Base-by-base conservation (phyloP, 129 eudicot species). In the Flaveria brownii region DNA sequence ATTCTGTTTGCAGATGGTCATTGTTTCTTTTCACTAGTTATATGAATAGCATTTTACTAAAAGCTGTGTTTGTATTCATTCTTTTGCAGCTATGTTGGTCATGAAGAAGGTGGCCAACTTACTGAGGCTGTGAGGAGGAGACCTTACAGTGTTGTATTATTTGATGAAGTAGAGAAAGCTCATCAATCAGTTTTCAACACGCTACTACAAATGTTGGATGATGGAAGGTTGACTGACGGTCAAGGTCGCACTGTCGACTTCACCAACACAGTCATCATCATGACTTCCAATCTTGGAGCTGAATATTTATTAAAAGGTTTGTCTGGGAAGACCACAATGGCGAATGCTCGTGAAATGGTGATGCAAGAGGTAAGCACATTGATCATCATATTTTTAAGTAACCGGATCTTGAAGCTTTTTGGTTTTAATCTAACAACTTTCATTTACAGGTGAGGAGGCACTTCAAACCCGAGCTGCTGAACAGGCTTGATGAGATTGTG, bases 261-360 rank as follows among this genome's bases (percentile, higher is more conserved):
- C 82, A 94, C 92, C n/a, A 94, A 94, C 68, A 79, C 97, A 0
- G 97, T 94, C 39, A 85, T 94, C 67, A 94, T 94, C 36, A 86
- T 94, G 99, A 94, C 99, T 41, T 94, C 99, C 12, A 94, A 94
- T 63, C 89, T 94, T 2, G 99, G 99, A 66, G 99, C 99, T 0
- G 99, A 94, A 73, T 81, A 84, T 80, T 89, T 94, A 23, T 66
- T 94, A 11, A 42, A 84, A 11, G 99, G 99, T 36, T 71, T 94
- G 33, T 81, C 80, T 51, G 99, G 97, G 18, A 91, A 94, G 68
- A 80, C 88, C 12, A 77, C 92, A 12, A 94, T 94, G 90, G 89
- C 68, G 1, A 80, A 63, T 2, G 97, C 99, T 12, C 90, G 94
- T 5, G 91, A 83, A 22, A 82, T 85, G 93, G 97, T 94, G 66